Evolutionary conservation across 257 asterid genomes (phyloP).

Genomic region (Fraxinus excelsior): DNA sequence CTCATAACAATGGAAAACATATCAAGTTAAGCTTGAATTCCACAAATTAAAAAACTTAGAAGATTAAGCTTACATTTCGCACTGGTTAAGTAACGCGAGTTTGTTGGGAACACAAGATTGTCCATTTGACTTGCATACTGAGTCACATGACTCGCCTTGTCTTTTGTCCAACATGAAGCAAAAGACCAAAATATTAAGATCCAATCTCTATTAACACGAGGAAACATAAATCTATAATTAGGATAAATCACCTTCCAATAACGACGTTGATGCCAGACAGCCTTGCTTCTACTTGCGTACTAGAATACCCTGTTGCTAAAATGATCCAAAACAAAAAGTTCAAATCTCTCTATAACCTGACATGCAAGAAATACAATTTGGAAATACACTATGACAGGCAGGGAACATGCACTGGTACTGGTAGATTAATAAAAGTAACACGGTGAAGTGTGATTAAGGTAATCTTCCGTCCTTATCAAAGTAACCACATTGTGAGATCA

Average conservation of each 20-base stretch:
- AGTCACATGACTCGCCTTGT: conserved; percentile 89
- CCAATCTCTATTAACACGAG: conserved; percentile 16
- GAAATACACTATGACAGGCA: conserved; percentile 3
- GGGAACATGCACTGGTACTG: background rate
- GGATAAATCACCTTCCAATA: conserved; percentile 62
- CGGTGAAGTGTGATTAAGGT: background rate
- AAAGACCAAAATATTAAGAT: conserved; percentile 28
- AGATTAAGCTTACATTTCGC: conserved; percentile 65
- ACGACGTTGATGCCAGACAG: conserved; percentile 70
- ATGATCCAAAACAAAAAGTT: conserved; percentile 20
- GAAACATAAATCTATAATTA: conserved; percentile 10
- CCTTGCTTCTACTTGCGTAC: conserved; percentile 54
- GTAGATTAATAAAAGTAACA: background rate
- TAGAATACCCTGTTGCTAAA: conserved; percentile 47
- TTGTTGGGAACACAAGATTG: conserved; percentile 94
- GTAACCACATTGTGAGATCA: background rate
- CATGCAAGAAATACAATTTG: conserved; percentile 18
- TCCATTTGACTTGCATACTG: conserved; percentile 72
- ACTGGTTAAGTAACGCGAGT: conserved; percentile 71
- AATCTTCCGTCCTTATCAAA: background rate
- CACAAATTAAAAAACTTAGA: conserved; percentile 6
- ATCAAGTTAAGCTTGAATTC: conserved; percentile 5
- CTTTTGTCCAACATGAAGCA: conserved; percentile 36
- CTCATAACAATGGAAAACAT: background rate
- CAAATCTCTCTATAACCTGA: conserved; percentile 21